Evolutionary conservation across 495 filamentous ascomycete species (phyloP), one percentile per base, ranked within the genome.

Genomic region (Hypomontagnella monticulosa): DNA sequence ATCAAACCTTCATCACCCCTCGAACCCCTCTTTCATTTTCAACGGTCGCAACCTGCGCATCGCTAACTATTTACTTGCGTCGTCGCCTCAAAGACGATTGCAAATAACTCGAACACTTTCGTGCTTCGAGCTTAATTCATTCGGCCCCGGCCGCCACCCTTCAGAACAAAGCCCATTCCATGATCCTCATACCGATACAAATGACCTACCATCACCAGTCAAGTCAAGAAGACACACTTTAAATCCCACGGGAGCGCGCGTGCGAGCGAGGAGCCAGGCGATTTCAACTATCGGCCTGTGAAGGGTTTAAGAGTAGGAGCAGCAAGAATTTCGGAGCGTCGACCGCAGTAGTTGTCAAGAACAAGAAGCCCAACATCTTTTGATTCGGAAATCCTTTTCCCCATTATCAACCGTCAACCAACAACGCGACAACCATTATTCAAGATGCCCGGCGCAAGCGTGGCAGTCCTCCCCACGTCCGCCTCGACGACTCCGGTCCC

Each of bases 381-480:
- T 57, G 59, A 71, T 72, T 68, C 60, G 62, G 67, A 64, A 70
- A 18, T 10, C 19, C 1, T 12, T 27, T 43, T 47, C 42, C 46
- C 40, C 52, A 60, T 59, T 48, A 65, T 30, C 56, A 54, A 54
- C 67, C 73, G 54, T 65, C 50, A 66, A 69, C 70, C 83, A 79
- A 81, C 83, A 79, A 81, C 75, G 79, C 77, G 73, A 79, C 71
- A 71, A 74, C 66, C 73, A 73, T 71, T 63, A 61, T 57, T 74
- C 79, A 84, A 79, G 68, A 89, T 89, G 81, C 85, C 88, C 65
- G 85, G 81, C 80, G 83, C 87, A 73, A 88, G 84, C 80, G 86
- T 86, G 77, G 85, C 85, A 68, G 79, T 83, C 61, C 80, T 83
- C 65, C 78, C 84, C 50, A 76, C 84, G 43, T 74, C 85, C 67